Evolutionary conservation across 2,329 filamentous ascomycete species (phyloP).

Genomic region (Penicillium sp.): DNA sequence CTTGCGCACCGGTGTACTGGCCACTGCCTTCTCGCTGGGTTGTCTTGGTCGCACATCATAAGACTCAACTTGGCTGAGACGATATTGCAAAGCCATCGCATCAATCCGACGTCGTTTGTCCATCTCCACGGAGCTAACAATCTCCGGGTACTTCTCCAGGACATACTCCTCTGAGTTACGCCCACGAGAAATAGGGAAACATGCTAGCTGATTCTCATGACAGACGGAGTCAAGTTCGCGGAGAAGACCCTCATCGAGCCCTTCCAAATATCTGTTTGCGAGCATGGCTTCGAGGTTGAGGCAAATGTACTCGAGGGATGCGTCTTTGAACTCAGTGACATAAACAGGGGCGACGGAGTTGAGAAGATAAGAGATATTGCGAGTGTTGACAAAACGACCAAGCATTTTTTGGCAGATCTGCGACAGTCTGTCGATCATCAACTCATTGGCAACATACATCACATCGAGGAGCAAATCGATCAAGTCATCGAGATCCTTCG

Average conservation of each 20-base stretch:
- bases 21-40: conserved; percentile 58
- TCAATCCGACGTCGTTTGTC: conserved; percentile 62
- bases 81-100: conserved; percentile 66
- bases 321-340: conserved; percentile 79
- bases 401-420: conserved; percentile 84
- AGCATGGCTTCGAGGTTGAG: conserved; percentile 87
- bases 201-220: conserved; percentile 73
- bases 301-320: conserved; percentile 84
- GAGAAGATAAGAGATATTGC: conserved; percentile 79
- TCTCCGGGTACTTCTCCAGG: conserved; percentile 44
- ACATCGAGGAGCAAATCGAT: conserved; percentile 88
- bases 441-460: conserved; percentile 81
- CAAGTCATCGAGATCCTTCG: conserved; percentile 71
- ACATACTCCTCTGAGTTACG: conserved; percentile 60
- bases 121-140: conserved; percentile 37
- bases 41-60: conserved; percentile 59
- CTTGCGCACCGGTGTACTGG: conserved; percentile 44
- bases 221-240: conserved; percentile 75
- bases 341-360: conserved; percentile 82
- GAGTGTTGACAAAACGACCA: conserved; percentile 74
- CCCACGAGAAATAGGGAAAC: conserved; percentile 71
- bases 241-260: conserved; percentile 79
- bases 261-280: conserved; percentile 79
- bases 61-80: conserved; percentile 61
- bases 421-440: conserved; percentile 88